Evolutionary conservation across 164 flowering plant genomes (phyloP), one percentile per base, ranked within the genome.

Genomic region (Macadamia tetraphylla): DNA sequence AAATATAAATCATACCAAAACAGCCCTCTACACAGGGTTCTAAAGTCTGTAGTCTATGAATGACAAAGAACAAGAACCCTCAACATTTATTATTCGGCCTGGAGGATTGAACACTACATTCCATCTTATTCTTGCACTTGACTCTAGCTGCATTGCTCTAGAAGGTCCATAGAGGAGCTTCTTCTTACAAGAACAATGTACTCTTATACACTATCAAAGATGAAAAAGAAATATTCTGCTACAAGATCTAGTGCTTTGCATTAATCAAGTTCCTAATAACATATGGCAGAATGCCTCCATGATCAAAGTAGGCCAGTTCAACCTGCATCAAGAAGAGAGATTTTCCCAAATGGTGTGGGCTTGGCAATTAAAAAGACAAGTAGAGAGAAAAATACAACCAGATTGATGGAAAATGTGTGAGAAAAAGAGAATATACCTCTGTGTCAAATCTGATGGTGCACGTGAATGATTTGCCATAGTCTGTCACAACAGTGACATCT

Each of bases 261-360:
- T 73, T 75, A 80, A 86, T 83, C 84, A 89, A 74, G 68, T 78
- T 86, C 53, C 95, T 78, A 60, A 89, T 86, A 49, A 82, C 92
- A 56, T 82, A 89, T 3, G 79, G 92, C 64, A 89, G 79, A 35
- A 89, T 89, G 64, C 95, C 95, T n/a, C 92, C 95, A 60, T 89
- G 92, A 63, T 89, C 80, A 44, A 89, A 89, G 67, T 89, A 89
- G 17, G 89, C 86, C 64, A 89, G 73, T 58, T 87, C 95, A 69
- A 89, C 95, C 95, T 87, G 82, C 80, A 72, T 18, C 29, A 18
- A 32, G 65, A 12, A 31, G 14, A 12, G 6, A 40, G 52, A 56
- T 6, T 17, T 44, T 35, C 17, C 3, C 18, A 32, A 31, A 1
- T 1, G 15, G 17, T 53, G 42, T 52, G 3, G 40, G 40, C 17